Conservation (phyloP, 768 basidiomycete genomes). For the Tylopilus rubrobrunneus region DNA sequence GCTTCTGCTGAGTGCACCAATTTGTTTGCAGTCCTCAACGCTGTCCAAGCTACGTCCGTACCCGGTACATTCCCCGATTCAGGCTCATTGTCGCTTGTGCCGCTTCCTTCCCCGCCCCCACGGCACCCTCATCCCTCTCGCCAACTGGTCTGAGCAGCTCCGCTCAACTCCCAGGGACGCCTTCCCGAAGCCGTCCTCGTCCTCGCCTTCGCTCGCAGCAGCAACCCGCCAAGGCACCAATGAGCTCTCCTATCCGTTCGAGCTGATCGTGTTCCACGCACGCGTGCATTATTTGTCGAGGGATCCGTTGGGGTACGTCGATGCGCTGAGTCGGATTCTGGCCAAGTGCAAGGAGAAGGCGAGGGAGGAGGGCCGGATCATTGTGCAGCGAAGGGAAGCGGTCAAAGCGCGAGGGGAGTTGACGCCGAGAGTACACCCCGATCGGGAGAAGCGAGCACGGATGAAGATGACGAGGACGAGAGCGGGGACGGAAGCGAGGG, state of each 20-base stretch:
- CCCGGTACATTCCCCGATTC: constrained; percentile 51
- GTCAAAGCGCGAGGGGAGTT: neutral
- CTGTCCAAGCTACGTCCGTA: constrained; percentile 48
- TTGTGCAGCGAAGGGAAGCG: constrained; percentile 10
- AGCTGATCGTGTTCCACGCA: constrained; percentile 63
- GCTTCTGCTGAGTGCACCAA: constrained; percentile 82
- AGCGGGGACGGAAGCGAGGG: neutral
- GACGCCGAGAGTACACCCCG: neutral
- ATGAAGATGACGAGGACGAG: constrained; percentile 10
- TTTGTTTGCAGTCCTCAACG: constrained; percentile 66
- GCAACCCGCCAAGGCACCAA: constrained; percentile 22
- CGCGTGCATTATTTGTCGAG: constrained; percentile 79
- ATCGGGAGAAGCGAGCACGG: neutral
- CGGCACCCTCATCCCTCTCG: constrained; percentile 15
- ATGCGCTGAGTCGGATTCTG: constrained; percentile 63
- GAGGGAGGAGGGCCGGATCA: constrained; percentile 27
- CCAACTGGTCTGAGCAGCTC: constrained; percentile 19
- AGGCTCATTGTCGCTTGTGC: constrained; percentile 2
- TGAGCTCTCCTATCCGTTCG: constrained; percentile 38
- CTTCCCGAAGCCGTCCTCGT: constrained; percentile 14
- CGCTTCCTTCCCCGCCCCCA: constrained; percentile 37
- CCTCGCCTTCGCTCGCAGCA: neutral
- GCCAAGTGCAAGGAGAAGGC: constrained; percentile 55
- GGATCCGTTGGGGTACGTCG: constrained; percentile 76
- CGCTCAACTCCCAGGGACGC: constrained; percentile 23